These are phyloP conservation scores for Dimargaris cristalligena DNA, from an alignment of 192 early-diverging fungal species.

Conservation along the genomic window DNA sequence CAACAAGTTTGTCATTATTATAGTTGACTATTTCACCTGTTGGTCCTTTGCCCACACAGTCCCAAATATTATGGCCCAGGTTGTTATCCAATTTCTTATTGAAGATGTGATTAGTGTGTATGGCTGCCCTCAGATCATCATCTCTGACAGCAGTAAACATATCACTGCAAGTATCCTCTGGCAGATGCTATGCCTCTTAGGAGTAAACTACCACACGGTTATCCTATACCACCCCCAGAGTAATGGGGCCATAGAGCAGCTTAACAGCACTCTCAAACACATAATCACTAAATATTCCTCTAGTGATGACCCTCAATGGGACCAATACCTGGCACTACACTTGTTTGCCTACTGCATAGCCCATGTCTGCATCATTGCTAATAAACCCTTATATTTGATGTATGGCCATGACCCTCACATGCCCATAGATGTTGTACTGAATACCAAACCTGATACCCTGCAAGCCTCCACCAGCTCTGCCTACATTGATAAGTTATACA, in stretches of 20 bases:
- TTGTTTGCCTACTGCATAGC: too few relatives aligned
- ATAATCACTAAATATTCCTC: too few relatives aligned
- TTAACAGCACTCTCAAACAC: too few relatives aligned
- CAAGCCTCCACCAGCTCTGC: too few relatives aligned
- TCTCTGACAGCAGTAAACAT: slow-evolving; percentile 10
- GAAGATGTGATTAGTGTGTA: slow-evolving; percentile 10
- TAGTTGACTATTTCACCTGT: slow-evolving; percentile 11
- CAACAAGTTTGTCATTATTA: slow-evolving; percentile 13
- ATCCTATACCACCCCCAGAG: neutral
- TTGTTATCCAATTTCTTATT: slow-evolving; percentile 7
- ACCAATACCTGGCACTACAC: too few relatives aligned
- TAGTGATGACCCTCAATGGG: too few relatives aligned
- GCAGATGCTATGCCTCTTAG: neutral
- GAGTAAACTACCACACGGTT: neutral
- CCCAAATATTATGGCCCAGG: neutral
- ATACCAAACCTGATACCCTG: too few relatives aligned
- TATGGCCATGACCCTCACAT: too few relatives aligned
- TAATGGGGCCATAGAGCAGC: slow-evolving; percentile 2
- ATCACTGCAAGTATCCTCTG: neutral
- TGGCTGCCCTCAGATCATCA: slow-evolving; percentile 9
- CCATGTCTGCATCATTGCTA: too few relatives aligned
- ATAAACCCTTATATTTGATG: too few relatives aligned
- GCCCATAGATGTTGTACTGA: too few relatives aligned
- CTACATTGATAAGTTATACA: too few relatives aligned
- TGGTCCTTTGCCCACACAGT: slow-evolving; percentile 9